Evolutionary conservation across 2,329 filamentous ascomycete species (phyloP), one percentile per base, ranked within the genome.

Genomic region (Cladosporium sp.): DNA sequence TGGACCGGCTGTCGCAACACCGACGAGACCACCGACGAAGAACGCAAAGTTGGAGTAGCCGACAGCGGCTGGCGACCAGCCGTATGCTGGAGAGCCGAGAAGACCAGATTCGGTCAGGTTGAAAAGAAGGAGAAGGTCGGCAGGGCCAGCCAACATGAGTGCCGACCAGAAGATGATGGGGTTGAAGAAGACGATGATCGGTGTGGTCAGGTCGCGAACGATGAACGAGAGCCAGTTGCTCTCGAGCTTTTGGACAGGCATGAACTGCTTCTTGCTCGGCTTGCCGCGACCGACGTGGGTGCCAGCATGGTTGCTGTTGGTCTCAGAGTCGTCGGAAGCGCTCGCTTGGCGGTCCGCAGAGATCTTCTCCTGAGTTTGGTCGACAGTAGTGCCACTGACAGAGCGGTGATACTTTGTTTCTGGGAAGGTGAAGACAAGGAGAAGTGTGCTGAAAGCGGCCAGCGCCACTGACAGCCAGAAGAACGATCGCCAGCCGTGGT

Each of bases 31-130:
- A 12, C 78, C 77, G 2, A 74, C 66, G 32, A 77, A 65, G 47
- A 78, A 70, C 6, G 75, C 73, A 55, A 79, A 78, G 62, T 82
- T 82, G 25, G 76, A 76, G 57, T 80, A 79, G 2, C 79, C 79
- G 32, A 81, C 76, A 32, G 73, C 66, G 9, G 70, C 65, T 1
- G 77, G 69, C 5, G 58, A 71, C 70, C 79, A 80, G 32, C 68
- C 64, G 61, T 81, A 81, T 0, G 78, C 63, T 13, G 66, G 66
- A 25, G 63, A 66, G 35, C 61, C 71, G 57, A 82, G 75, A 1
- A 78, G 70, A 13, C 75, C 73, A 1, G 78, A 78, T 61, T 81
- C 75, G 9, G 76, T 80, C n/a, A 81, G 70, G 65, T 80, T 80
- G 62, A 78, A 78, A 54, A 76, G 74, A 3, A 82, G 74, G 15